A percentile compares a stretch with the other conserved stretches of the same genome.
Conservation (phyloP, 2,329 filamentous ascomycete genomes). For the Dactylellina drechsleri region DNA sequence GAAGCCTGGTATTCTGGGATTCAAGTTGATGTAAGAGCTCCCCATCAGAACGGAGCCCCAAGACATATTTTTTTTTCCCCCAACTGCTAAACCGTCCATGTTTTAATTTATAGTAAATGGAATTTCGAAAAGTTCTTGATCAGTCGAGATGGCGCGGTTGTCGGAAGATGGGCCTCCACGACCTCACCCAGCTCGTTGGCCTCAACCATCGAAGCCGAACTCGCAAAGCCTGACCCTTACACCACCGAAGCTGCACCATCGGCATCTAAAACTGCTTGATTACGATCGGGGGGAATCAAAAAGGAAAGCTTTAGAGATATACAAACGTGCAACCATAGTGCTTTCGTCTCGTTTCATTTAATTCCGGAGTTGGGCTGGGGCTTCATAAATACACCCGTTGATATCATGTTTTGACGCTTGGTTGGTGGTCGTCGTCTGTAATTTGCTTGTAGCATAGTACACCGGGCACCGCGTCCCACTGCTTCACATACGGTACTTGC, state of each 20-base stretch:
- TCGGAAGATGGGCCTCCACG: slow-evolving; percentile 84
- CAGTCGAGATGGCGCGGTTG: slow-evolving; percentile 84
- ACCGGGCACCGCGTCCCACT: no score
- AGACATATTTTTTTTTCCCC: background rate
- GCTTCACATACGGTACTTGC: no score
- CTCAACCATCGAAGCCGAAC: slow-evolving; percentile 77
- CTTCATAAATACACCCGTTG: background rate
- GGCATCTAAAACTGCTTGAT: background rate
- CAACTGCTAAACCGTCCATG: background rate
- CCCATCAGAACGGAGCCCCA: background rate
- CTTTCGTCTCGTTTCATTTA: background rate
- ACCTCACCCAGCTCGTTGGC: slow-evolving; percentile 86
- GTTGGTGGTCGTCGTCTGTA: no score
- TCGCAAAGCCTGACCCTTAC: slow-evolving; percentile 66
- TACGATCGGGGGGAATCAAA: background rate
- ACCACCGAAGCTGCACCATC: background rate
- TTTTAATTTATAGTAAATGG: slow-evolving; percentile 74
- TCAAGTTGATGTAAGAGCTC: slow-evolving; percentile 73
- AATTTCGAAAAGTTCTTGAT: slow-evolving; percentile 99
- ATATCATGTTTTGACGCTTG: background rate
- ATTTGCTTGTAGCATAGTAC: no score
- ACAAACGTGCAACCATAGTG: no score
- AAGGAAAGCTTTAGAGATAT: no score
- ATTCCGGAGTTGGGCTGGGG: background rate
- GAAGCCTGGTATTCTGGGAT: slow-evolving; percentile 83